phyloP scores from a whole-genome alignment of 306 rosid species.

The Trifolium fragiferum region DNA sequence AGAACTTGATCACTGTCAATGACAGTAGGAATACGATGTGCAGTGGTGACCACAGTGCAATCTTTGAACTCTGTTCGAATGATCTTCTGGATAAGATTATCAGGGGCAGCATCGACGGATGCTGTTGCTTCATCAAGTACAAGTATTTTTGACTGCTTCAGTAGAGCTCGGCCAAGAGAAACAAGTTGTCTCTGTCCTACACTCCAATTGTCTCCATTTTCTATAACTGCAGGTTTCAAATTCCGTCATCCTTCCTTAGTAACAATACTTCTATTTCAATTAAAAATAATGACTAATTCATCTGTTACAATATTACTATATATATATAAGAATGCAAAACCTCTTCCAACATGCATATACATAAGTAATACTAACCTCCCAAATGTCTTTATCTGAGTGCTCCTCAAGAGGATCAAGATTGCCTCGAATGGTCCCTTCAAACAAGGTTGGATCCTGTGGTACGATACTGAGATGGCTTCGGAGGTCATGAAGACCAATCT shows the following conservation, averaged over 20 bases:
- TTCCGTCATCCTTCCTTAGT: too few species aligned
- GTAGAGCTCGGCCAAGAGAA: slow-evolving; percentile 89
- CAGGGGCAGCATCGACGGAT: slow-evolving; percentile 93
- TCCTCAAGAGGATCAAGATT: slow-evolving; percentile 99
- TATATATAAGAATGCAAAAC: neutral
- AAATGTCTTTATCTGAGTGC: slow-evolving; percentile 86
- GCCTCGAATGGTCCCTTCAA: slow-evolving; percentile 91
- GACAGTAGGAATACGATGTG: slow-evolving; percentile 97
- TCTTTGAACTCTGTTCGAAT: slow-evolving; percentile 83
- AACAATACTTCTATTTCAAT: too few species aligned
- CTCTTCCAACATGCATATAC: neutral
- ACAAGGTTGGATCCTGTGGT: slow-evolving; percentile 97
- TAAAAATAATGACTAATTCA: too few species aligned
- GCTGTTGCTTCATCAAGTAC: slow-evolving; percentile 99
- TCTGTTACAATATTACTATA: neutral
- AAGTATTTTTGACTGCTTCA: slow-evolving; percentile 89
- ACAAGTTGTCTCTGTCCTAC: slow-evolving; percentile 98
- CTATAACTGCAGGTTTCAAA: slow-evolving; percentile 72
- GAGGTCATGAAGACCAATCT: slow-evolving; percentile 95
- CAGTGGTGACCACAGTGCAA: slow-evolving; percentile 95
- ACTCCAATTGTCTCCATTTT: slow-evolving; percentile 99
- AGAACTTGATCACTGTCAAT: slow-evolving; percentile 94
- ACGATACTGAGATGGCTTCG: slow-evolving; percentile 92
- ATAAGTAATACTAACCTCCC: slow-evolving; percentile 73
- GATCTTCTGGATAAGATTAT: slow-evolving; percentile 91